phyloP scores from a whole-genome alignment of 148 eudicot species.

The Camellia lanceoleosa region DNA sequence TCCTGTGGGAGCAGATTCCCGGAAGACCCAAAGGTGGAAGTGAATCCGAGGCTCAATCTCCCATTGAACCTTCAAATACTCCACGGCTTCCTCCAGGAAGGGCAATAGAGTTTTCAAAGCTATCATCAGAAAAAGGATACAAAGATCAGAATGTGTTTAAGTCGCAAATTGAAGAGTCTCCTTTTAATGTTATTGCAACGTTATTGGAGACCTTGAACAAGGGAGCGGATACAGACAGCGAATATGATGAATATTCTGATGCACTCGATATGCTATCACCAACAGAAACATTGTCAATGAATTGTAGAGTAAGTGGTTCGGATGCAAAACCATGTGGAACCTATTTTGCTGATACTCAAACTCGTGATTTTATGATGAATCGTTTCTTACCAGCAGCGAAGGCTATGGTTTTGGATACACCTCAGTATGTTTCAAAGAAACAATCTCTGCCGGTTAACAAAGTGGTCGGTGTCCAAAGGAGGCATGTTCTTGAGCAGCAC shows the following conservation, averaged over 20 bases:
- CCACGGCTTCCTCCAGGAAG: conserved; percentile 46
- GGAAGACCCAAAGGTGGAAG: conserved; percentile 43
- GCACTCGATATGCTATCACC: conserved; percentile 54
- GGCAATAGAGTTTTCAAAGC: conserved; percentile 12
- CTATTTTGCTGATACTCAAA: conserved; percentile 38
- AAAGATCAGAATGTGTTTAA: conserved; percentile 14
- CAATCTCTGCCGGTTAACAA: conserved; percentile 35
- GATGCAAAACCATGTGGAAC: conserved; percentile 27
- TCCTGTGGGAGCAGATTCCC: conserved; percentile 53
- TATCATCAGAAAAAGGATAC: conserved; percentile 16
- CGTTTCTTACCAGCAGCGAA: conserved; percentile 96
- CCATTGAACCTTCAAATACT: conserved; percentile 22
- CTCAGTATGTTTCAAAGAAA: conserved; percentile 62
- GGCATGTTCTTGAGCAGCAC: conserved; percentile 36
- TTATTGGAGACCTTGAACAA: conserved; percentile 28
- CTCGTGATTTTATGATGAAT: conserved; percentile 82
- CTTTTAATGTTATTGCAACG: conserved; percentile 21
- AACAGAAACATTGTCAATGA: conserved; percentile 50
- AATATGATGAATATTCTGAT: conserved; percentile 55
- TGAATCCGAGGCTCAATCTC: conserved; percentile 9
- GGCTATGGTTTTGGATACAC: conserved; percentile 72
- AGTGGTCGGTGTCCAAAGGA: conserved; percentile 39
- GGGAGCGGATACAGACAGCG: conserved; percentile 23
- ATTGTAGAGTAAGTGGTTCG: conserved; percentile 55
- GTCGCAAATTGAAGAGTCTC: conserved; percentile 17